Percentiles rank a stretch among this genome's conserved stretches.
Conservation (phyloP, 768 basidiomycete genomes). For the Leccinum uliginosum region DNA sequence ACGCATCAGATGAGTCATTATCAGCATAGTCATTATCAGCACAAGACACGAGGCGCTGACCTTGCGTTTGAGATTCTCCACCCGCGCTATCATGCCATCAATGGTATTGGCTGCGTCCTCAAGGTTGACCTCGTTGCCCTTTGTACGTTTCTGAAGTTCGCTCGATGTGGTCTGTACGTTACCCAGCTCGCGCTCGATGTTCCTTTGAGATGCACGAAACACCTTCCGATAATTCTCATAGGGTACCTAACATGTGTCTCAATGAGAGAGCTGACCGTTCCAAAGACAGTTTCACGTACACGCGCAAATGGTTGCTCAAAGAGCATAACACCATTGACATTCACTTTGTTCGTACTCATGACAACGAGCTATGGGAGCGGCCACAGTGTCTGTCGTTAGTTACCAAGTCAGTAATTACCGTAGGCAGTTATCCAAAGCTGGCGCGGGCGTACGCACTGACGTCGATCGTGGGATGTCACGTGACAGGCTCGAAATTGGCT, state of each 20-base stretch:
- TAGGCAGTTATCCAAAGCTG: neutral
- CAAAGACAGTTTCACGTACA: conserved; percentile 36
- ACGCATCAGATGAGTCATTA: conserved; percentile 15
- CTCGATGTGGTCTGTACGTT: conserved; percentile 51
- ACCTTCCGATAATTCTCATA: conserved; percentile 86
- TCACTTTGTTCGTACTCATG: conserved; percentile 47
- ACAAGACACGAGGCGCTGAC: conserved; percentile 38
- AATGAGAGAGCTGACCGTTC: conserved; percentile 8
- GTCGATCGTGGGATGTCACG: conserved; percentile 23
- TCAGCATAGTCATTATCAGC: conserved; percentile 8
- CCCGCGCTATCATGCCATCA: conserved; percentile 71
- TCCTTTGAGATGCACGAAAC: conserved; percentile 79
- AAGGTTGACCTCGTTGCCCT: conserved; percentile 34
- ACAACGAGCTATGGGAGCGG: conserved; percentile 2
- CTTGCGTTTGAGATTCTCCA: conserved; percentile 85
- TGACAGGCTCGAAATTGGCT: conserved; percentile 9
- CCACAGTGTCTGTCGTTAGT: conserved; percentile 8
- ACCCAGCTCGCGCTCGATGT: conserved; percentile 75
- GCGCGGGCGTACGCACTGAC: conserved; percentile 2
- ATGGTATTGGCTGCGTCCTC: conserved; percentile 58
- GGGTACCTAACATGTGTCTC: conserved; percentile 57
- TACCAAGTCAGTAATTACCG: neutral
- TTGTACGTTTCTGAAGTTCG: conserved; percentile 53
- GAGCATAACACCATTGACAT: conserved; percentile 68
- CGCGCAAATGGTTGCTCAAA: conserved; percentile 83